Evolutionary conservation across 2,329 filamentous ascomycete species (phyloP).

Genomic region (Sphaerostilbella broomeana): DNA sequence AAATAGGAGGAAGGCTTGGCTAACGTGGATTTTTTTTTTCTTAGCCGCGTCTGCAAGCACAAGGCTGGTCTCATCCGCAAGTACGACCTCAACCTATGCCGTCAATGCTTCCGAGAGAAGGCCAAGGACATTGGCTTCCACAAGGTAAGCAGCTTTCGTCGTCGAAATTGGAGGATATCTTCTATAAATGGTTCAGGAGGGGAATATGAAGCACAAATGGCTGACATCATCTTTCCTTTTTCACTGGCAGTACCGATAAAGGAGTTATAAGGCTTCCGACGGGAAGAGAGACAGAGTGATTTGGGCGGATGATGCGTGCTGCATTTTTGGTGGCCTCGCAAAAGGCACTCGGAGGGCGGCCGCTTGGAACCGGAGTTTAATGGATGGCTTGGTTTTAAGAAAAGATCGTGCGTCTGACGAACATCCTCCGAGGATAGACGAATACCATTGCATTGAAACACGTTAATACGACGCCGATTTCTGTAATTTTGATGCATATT

Average conservation of each 20-base stretch:
- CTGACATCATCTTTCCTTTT: constrained; percentile 15
- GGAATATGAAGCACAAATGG: background rate
- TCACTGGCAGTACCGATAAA: constrained; percentile 33
- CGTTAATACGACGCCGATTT: background rate
- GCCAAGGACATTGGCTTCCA: constrained; percentile 65
- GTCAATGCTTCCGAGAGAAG: constrained; percentile 74
- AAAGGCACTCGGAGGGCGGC: constrained; percentile 35
- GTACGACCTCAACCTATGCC: constrained; percentile 90
- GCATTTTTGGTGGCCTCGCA: constrained; percentile 26
- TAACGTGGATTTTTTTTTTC: constrained; percentile 23
- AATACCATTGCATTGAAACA: constrained; percentile 34
- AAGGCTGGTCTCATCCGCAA: constrained; percentile 99
- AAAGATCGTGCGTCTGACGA: constrained; percentile 37
- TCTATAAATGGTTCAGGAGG: background rate
- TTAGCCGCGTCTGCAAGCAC: constrained; percentile 73
- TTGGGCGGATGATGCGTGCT: constrained; percentile 18
- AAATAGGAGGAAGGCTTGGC: constrained; percentile 18
- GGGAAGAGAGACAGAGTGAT: constrained; percentile 18
- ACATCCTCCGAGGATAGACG: constrained; percentile 37
- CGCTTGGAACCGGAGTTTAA: constrained; percentile 41
- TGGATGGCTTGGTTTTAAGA: constrained; percentile 39
- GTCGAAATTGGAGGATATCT: background rate
- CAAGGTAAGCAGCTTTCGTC: constrained; percentile 46
- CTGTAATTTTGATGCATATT: background rate
- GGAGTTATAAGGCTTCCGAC: constrained; percentile 16